These are phyloP conservation scores for Limnomonas spitsbergensis DNA, from an alignment of 139 green algal genomes.

Conservation along the genomic window DNA sequence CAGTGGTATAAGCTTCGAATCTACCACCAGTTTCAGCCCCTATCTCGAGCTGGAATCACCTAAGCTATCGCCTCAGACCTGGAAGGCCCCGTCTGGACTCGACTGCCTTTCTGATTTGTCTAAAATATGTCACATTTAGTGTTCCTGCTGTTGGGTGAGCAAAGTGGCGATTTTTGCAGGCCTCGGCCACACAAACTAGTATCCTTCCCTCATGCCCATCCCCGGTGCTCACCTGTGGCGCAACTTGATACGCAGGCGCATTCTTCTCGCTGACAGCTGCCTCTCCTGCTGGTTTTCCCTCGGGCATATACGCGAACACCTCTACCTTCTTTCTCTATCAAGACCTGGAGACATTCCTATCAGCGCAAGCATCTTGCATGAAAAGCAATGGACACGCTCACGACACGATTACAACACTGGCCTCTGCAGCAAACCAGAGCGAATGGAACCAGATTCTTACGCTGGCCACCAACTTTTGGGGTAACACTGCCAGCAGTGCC, in stretches of 20 bases:
- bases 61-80: no score
- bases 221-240: no score
- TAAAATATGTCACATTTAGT: no score
- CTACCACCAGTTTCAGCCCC: no score
- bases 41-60: no score
- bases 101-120: no score
- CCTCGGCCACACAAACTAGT: no score
- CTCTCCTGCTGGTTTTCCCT: not conserved
- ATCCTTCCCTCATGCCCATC: no score
- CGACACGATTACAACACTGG: not conserved
- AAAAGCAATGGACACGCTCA: not conserved
- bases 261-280: not conserved
- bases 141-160: no score
- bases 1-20: no score
- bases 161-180: no score
- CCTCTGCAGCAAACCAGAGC: not conserved
- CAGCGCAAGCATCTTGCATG: not conserved
- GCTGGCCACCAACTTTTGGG: not conserved
- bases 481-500: not conserved
- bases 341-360: conserved; percentile 1
- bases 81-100: no score
- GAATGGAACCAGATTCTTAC: not conserved
- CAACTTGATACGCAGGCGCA: not conserved
- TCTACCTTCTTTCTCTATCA: not conserved
- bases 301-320: not conserved